Percentiles rank a stretch among this genome's conserved stretches.
These are phyloP conservation scores for Pseudomonodictys pantanalensis DNA, from an alignment of 495 filamentous ascomycete genomes.

Conservation along the genomic window DNA sequence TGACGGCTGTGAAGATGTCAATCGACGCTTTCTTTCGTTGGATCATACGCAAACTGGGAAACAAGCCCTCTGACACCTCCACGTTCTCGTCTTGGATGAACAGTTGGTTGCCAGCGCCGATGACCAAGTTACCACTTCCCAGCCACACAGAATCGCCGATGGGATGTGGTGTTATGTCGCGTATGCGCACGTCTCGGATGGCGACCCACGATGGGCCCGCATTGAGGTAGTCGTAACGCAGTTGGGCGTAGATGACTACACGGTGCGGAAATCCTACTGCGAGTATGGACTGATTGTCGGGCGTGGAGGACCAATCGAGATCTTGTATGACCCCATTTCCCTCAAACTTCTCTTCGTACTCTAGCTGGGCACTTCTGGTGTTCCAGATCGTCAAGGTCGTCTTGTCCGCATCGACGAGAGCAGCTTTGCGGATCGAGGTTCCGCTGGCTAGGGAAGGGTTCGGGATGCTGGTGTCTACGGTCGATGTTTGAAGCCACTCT, in stretches of 20 bases:
- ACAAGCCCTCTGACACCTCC: constrained; percentile 59
- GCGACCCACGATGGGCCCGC: constrained; percentile 86
- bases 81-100: constrained; percentile 78
- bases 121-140: constrained; percentile 73
- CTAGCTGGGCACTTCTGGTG: constrained; percentile 73
- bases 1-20: constrained; percentile 78
- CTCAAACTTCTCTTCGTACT: constrained; percentile 73
- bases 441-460: constrained; percentile 78
- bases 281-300: constrained; percentile 85
- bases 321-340: constrained; percentile 74
- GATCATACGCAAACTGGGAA: constrained; percentile 63
- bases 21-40: constrained; percentile 48
- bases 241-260: constrained; percentile 80
- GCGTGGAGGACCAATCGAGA: constrained; percentile 92
- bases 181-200: constrained; percentile 76
- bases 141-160: constrained; percentile 94
- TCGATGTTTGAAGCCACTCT: constrained; percentile 82
- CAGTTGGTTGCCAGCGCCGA: constrained; percentile 91
- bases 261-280: constrained; percentile 86
- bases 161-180: constrained; percentile 80
- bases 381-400: constrained; percentile 93
- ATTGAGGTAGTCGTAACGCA: constrained; percentile 91
- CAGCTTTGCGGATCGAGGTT: constrained; percentile 82
- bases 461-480: constrained; percentile 73
- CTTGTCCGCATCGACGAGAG: constrained; percentile 68